These are phyloP conservation scores for Penicillium nucicola DNA, from an alignment of 495 filamentous ascomycete genomes.

Conservation along the genomic window DNA sequence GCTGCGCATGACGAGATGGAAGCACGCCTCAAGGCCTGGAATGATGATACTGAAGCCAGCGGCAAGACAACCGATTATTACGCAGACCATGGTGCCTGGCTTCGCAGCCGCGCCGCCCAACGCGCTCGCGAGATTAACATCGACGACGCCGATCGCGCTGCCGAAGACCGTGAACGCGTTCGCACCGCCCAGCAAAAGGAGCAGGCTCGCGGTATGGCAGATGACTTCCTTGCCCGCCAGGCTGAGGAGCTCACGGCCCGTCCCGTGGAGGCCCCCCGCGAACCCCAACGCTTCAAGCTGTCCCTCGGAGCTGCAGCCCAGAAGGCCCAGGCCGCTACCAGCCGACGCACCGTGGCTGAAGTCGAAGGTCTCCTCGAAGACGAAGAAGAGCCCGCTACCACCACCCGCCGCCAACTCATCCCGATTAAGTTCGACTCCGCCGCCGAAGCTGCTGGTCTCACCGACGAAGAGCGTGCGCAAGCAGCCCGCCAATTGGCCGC, in stretches of 20 bases:
- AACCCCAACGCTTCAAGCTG: constrained; percentile 88
- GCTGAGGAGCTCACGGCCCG: constrained; percentile 73
- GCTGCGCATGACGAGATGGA: constrained; percentile 68
- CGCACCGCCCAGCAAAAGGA: constrained; percentile 68
- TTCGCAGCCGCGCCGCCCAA: constrained; percentile 72
- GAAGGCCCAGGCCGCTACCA: constrained; percentile 69
- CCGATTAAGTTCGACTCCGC: constrained; percentile 89
- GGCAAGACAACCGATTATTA: constrained; percentile 81
- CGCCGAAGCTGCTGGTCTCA: constrained; percentile 63
- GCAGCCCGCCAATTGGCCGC: constrained; percentile 75
- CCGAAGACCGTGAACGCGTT: constrained; percentile 71
- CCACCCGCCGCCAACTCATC: constrained; percentile 74
- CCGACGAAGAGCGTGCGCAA: constrained; percentile 80
- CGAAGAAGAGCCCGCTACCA: constrained; percentile 75
- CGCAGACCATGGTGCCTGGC: constrained; percentile 77
- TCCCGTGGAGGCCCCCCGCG: constrained; percentile 51
- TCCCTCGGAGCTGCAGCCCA: constrained; percentile 87
- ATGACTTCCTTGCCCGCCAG: constrained; percentile 87
- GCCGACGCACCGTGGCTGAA: constrained; percentile 81
- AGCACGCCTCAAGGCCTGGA: constrained; percentile 74
- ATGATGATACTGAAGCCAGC: constrained; percentile 77
- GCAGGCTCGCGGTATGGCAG: constrained; percentile 80
- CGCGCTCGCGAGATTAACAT: constrained; percentile 66
- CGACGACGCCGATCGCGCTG: constrained; percentile 77
- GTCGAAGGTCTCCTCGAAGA: constrained; percentile 93